Conservation (phyloP, 257 asterid species). For the Nicotiana benthamiana region DNA sequence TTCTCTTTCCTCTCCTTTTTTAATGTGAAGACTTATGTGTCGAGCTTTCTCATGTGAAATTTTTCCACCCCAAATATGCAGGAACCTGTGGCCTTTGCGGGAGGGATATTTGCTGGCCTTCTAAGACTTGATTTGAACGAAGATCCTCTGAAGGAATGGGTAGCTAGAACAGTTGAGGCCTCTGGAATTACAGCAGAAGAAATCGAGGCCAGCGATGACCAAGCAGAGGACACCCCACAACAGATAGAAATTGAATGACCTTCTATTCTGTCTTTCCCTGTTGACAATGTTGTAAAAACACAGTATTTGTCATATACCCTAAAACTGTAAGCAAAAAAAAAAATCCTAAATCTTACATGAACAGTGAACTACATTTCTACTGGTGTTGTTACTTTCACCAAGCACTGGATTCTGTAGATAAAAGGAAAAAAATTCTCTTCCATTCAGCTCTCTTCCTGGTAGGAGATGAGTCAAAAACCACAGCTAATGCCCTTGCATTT, state of each 20-base stretch:
- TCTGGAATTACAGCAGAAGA: conserved; percentile 51
- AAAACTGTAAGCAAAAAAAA: neutral
- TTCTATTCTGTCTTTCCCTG: neutral
- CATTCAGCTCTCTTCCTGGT: neutral
- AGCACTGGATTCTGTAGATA: neutral
- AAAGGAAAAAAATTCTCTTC: neutral
- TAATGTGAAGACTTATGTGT: neutral
- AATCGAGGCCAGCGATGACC: conserved; percentile 17
- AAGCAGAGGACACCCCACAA: conserved; percentile 38
- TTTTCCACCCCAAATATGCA: conserved; percentile 8
- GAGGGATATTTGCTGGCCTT: conserved; percentile 85
- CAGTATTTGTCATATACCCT: neutral
- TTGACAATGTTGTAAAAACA: neutral
- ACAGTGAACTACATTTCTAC: neutral
- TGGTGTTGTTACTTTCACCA: neutral
- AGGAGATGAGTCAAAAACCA: neutral
- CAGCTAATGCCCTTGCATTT: too few species aligned
- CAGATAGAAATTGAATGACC: conserved; percentile 61
- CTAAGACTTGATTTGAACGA: conserved; percentile 78
- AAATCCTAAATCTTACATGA: neutral
- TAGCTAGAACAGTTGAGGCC: conserved; percentile 61
- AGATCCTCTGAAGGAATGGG: conserved; percentile 87
- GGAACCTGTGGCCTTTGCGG: conserved; percentile 89
- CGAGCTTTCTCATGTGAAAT: neutral
- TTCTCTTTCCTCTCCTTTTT: neutral